Conservation (phyloP, 495 filamentous ascomycete species). For the Neurospora tetraspora region DNA sequence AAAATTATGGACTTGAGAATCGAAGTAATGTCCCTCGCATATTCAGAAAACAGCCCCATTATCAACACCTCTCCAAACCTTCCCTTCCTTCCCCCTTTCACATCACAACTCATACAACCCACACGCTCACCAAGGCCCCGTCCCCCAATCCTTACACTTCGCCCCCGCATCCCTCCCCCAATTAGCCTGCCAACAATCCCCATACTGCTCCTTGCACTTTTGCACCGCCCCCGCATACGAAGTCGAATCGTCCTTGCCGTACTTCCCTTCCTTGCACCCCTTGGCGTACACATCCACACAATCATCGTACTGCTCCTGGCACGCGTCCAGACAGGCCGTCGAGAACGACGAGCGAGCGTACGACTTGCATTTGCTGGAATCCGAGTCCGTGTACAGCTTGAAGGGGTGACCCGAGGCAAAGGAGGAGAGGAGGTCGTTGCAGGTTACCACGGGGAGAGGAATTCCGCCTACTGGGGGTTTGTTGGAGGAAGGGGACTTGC, state of each 20-base stretch:
- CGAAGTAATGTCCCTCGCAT: not conserved
- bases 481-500: conserved; percentile 7
- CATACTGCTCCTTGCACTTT: conserved; percentile 10
- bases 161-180: conserved; percentile 2
- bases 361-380: conserved; percentile 25
- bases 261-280: conserved; percentile 31
- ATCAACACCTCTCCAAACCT: not conserved
- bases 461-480: conserved; percentile 38
- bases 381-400: conserved; percentile 34
- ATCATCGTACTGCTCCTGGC: conserved; percentile 37
- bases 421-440: conserved; percentile 31
- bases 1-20: not conserved
- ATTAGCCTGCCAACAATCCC: conserved; percentile 3
- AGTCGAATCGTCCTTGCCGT: conserved; percentile 11
- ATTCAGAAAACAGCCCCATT: not conserved
- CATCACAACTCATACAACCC: not conserved
- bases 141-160: conserved; percentile 15
- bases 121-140: not conserved
- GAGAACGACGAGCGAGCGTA: conserved; percentile 20
- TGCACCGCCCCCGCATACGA: not conserved
- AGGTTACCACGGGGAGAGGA: conserved; percentile 35
- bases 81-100: not conserved
- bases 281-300: conserved; percentile 35
- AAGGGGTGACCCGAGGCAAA: conserved; percentile 20
- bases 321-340: conserved; percentile 37